Base-by-base conservation (phyloP, 2,329 filamentous ascomycete species). In the Biscogniauxia sp. region DNA sequence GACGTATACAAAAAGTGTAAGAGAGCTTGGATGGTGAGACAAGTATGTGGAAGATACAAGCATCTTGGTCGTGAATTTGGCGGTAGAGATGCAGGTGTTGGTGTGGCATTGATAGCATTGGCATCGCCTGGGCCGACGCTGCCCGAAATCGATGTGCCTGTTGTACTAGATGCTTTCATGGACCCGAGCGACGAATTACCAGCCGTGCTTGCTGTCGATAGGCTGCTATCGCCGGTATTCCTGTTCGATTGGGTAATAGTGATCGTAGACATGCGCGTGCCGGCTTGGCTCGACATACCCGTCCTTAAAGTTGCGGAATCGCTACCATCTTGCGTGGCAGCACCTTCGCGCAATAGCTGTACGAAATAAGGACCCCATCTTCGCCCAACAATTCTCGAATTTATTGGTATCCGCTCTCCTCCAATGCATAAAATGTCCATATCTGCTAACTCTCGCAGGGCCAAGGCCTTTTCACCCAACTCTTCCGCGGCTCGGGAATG, bases 321-420 rank as follows among this genome's bases (percentile, higher is more conserved):
- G 58, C 87, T 85, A 1, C 88, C 90, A 57, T 90, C 88, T 60
- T 89, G 84, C 13, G 86, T 87, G 1, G 87, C 82, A 1, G 90
- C 87, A 4, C 91, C 92, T 75, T 97, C 93, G 26, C 91, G 87
- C 9, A 98, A 81, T 1, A 99, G 83, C 72, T 96, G 92, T 59
- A 97, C 92, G 77, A 99, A 98, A 73, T 96, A 97, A 0, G 93
- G 92, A 0, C 95, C 95, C 95, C 95, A 99, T 72, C 95, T 84
- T 26, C 92, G 86, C 9, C 91, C 89, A 17, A 98, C 83, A 17
- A 99, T 85, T 60, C 93, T 87, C 6, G 95, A 98, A 75, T 96
- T 99, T 67, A 97, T 91, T 0, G 95, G 92, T 66, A 98, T 92
- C 19, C 93, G 87, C 73, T 97, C 94, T 20, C 94, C 94, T 20